phyloP scores from a whole-genome alignment of 1,284 basidiomycete species.

The Crepidotus sp. region DNA sequence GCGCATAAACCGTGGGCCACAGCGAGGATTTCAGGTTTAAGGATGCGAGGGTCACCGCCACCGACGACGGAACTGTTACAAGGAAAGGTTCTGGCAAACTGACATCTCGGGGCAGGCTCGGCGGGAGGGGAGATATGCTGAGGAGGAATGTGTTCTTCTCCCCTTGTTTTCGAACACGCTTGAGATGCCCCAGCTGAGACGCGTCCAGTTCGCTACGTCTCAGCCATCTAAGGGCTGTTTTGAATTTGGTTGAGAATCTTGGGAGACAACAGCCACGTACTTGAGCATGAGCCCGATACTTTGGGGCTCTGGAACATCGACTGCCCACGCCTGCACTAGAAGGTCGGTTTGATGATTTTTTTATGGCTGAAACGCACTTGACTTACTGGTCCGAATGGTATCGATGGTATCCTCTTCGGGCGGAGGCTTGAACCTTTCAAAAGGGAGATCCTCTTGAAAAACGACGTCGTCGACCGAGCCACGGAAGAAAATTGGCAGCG shows the following conservation, averaged over 20 bases:
- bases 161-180: constrained; percentile 59
- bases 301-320: constrained; percentile 69
- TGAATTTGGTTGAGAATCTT: not conserved
- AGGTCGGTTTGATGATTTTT: constrained; percentile 9
- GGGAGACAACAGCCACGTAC: constrained; percentile 33
- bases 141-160: constrained; percentile 47
- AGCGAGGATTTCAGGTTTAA: constrained; percentile 55
- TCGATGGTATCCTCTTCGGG: constrained; percentile 55
- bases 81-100: constrained; percentile 42
- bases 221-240: constrained; percentile 47
- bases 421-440: constrained; percentile 46
- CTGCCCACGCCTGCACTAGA: constrained; percentile 69
- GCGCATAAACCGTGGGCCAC: constrained; percentile 80
- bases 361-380: not conserved
- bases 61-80: constrained; percentile 56
- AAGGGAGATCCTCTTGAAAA: constrained; percentile 51
- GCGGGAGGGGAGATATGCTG: constrained; percentile 29
- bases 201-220: constrained; percentile 52
- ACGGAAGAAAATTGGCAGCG: constrained; percentile 23
- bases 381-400: constrained; percentile 48
- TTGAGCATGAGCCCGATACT: constrained; percentile 57
- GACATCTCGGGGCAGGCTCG: constrained; percentile 31
- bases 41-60: constrained; percentile 66
- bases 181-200: constrained; percentile 64
- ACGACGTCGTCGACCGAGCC: constrained; percentile 40